A percentile compares a stretch with the other conserved stretches of the same genome.
Evolutionary conservation across 768 basidiomycete genomes (phyloP).

Genomic region (Lactarius hengduanensis): DNA sequence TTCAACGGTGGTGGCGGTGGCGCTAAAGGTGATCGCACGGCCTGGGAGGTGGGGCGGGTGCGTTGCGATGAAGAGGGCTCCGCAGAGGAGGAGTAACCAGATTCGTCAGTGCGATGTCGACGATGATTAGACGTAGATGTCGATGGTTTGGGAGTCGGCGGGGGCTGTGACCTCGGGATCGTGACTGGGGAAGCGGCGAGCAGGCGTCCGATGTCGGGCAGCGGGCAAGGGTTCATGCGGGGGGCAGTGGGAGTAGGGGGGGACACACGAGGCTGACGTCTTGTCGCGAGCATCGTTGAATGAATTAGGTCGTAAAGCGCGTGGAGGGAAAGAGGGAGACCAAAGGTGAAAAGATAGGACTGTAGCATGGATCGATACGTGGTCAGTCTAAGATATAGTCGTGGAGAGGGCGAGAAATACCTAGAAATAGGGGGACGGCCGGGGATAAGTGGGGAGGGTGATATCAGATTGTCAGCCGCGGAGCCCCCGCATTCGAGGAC

Average conservation of each 20-base stretch:
- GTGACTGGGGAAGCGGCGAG: background rate
- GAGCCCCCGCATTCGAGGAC: constrained; percentile 23
- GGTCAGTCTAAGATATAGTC: constrained; percentile 3
- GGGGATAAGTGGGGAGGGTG: constrained; percentile 5
- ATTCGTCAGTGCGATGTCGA: constrained; percentile 14
- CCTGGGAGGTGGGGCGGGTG: constrained; percentile 14
- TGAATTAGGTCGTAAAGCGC: constrained; percentile 18
- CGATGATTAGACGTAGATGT: constrained; percentile 7
- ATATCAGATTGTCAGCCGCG: constrained; percentile 24
- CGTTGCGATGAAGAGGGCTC: constrained; percentile 15
- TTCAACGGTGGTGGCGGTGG: constrained; percentile 11
- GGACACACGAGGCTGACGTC: background rate
- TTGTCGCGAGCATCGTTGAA: constrained; percentile 20
- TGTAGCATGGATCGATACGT: background rate
- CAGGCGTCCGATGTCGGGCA: constrained; percentile 19
- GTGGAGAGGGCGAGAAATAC: constrained; percentile 7
- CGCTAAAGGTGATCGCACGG: constrained; percentile 12
- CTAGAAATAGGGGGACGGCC: constrained; percentile 10
- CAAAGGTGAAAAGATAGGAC: constrained; percentile 6
- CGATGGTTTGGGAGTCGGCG: background rate
- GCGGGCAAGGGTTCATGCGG: constrained; percentile 25
- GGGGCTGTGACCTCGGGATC: constrained; percentile 6
- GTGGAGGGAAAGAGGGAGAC: constrained; percentile 2
- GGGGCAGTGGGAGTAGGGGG: constrained; percentile 21
- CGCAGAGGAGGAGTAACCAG: constrained; percentile 24